A percentile compares a stretch with the other conserved stretches of the same genome.
phyloP scores from a whole-genome alignment of 768 basidiomycete genomes.

The Rhizopogon sp. region DNA sequence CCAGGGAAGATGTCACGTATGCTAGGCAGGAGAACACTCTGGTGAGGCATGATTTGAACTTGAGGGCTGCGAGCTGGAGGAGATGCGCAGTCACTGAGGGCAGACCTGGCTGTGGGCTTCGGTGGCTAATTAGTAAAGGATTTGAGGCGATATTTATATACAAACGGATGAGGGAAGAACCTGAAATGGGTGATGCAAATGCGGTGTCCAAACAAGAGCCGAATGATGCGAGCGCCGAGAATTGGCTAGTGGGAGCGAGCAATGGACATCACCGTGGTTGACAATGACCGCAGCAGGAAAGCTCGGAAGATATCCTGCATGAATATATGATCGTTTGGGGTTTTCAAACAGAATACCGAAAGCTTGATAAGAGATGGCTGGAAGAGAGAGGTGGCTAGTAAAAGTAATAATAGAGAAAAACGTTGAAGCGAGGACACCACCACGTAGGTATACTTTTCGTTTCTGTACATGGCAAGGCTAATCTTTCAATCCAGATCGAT shows the following conservation, averaged over 20 bases:
- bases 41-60: constrained; percentile 16
- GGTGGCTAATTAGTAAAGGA: constrained; percentile 1
- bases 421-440: not conserved
- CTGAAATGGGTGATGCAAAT: constrained; percentile 8
- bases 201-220: constrained; percentile 17
- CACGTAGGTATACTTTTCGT: not conserved
- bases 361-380: not conserved
- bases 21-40: constrained; percentile 36
- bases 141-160: constrained; percentile 9
- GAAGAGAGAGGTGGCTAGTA: not conserved
- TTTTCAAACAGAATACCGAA: not conserved
- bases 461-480: constrained; percentile 2
- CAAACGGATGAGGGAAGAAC: constrained; percentile 6
- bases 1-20: constrained; percentile 56
- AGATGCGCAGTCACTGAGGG: not conserved
- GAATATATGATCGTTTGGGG: constrained; percentile 8
- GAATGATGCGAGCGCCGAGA: constrained; percentile 13
- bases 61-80: not conserved
- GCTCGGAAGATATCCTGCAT: constrained; percentile 20
- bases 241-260: constrained; percentile 4
- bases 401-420: not conserved
- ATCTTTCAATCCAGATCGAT: not conserved
- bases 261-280: constrained; percentile 22
- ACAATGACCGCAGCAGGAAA: constrained; percentile 7
- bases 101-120: not conserved